Percentiles rank a stretch among this genome's conserved stretches.
phyloP scores from a whole-genome alignment of 2,329 filamentous ascomycete genomes.

The Apiospora arundinis region DNA sequence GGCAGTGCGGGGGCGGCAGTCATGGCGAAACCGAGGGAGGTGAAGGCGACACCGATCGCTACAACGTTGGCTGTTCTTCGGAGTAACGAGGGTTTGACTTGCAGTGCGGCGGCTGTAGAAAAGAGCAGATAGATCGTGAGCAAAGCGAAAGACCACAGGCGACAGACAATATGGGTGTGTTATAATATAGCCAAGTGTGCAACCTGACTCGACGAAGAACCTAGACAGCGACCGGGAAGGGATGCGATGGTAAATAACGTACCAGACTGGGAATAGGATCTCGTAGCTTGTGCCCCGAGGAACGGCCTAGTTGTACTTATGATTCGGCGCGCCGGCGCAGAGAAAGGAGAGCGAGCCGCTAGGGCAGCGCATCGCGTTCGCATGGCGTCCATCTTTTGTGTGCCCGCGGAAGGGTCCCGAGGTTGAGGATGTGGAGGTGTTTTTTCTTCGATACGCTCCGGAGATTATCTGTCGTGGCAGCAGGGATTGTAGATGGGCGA shows the following conservation, averaged over 20 bases:
- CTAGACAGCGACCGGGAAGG: not conserved
- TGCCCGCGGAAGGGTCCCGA: conserved; percentile 11
- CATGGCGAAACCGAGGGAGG: conserved; percentile 61
- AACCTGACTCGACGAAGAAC: not conserved
- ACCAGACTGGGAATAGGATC: conserved; percentile 7
- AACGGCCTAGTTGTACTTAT: conserved; percentile 6
- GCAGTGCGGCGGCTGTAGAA: conserved; percentile 26
- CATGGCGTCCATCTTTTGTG: conserved; percentile 11
- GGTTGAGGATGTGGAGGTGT: conserved; percentile 9
- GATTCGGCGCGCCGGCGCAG: conserved; percentile 4
- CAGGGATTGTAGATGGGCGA: not conserved
- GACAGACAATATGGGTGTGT: not conserved
- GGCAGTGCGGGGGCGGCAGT: conserved; percentile 58
- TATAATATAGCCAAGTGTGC: conserved; percentile 19
- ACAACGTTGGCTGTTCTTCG: conserved; percentile 53
- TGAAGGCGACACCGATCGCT: conserved; percentile 54
- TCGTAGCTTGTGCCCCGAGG: not conserved
- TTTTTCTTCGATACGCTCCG: conserved; percentile 4
- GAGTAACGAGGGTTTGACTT: conserved; percentile 43
- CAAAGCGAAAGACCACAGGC: conserved; percentile 25
- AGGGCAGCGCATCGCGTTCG: conserved; percentile 12
- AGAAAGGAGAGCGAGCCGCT: conserved; percentile 12
- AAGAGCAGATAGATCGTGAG: conserved; percentile 29
- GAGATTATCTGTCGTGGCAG: conserved; percentile 7
- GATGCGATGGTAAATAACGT: not conserved